Base-by-base conservation (phyloP, 805 yeast genomes). In the Teunomyces lycoperdinae region DNA sequence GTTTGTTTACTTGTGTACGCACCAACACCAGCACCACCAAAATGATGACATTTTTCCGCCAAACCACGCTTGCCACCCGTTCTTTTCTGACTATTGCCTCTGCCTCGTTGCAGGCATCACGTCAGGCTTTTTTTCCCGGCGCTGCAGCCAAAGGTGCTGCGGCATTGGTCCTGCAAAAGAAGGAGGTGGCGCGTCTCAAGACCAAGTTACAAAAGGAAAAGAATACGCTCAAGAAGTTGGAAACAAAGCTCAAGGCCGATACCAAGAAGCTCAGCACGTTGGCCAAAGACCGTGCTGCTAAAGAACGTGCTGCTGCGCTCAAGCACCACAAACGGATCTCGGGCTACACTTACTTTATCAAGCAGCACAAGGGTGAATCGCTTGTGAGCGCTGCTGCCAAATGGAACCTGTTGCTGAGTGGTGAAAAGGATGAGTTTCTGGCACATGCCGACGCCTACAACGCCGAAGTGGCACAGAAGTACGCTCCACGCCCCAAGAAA, bases 401-500 rank as follows among this genome's bases (percentile, higher is more conserved):
- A 29, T 70, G 74, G 72, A 48, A 52, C 2, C 26, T 44, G 5
- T 62, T 72, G 53, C 36, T 62, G 9, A 61, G 52, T 6, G 47
- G 46, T 29, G 74, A 71, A 50, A 67, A 64, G 54, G 64, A 58
- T 10, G 50, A 39, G 4, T 69, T 45, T 50, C 46, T 50, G 14
- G 51, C 43, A 2, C 55, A 58, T 46, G 72, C 70, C n/a, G 58
- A 57, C n/a, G 60, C 55, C 39, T 50, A 55, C 53, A 68, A 68
- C 48, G 66, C 55, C 9, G 62, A 62, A 34, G 44, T 51, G 28
- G 38, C 45, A 7, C 49, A 60, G 45, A 48, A 56, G 24, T 68
- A 53, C 54, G 54, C 60, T 2, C 68, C 70, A 1, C 64, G 64
- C 54, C 77, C 77, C 31, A 62, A 63, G 44, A 50, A 56, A 5